Base-by-base conservation (phyloP, 371 early-diverging fungal genomes). In the Capillidium heterosporum region DNA sequence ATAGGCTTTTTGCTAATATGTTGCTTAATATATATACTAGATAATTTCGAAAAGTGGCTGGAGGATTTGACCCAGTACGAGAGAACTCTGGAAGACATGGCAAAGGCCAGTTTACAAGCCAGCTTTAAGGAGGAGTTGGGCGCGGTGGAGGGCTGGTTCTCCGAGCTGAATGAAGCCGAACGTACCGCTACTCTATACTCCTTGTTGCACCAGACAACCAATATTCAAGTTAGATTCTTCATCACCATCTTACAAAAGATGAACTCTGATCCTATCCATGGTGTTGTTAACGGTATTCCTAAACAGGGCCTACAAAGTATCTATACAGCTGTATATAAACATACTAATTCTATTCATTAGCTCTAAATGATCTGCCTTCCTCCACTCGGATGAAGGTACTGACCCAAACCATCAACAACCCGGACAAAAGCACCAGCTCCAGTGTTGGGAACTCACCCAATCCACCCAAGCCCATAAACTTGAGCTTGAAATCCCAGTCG, bases 131-230 rank as follows among this genome's bases (percentile, higher is more conserved):
- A 94, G 52, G 96, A 95, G 65, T 74, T 93, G 47, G 76, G 78
- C 28, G 88, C 90, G 42, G 88, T 95, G 50, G 91, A 95, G 63
- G 84, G 91, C 58, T 95, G 95, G 95, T 93, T 91, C 71, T 69
- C 73, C 13, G 89, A 86, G 26, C 72, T 92, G 53, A 75, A 82
- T 5, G 90, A 91, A 62, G 82, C 90, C 26, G 96, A 95, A 67
- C 73, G 90, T 29, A 94, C 92, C 1, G 82, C 93, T 27, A 82
- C 89, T 32, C 74, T 95, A 42, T 93, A 91, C 65, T 79, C 84
- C 29, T 71, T 95, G 35, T 68, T 94, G 54, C 91, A 91, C 63
- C 86, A 91, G 65, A 80, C 87, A 2, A 85, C 81, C 13, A 88
- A 77, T 49, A 84, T 92, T 32, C 95, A 95, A 67, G 78, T 89